A percentile compares a stretch with the other conserved stretches of the same genome.
Conservation (phyloP, 495 filamentous ascomycete species). For the Aspergillus haitiensis region DNA sequence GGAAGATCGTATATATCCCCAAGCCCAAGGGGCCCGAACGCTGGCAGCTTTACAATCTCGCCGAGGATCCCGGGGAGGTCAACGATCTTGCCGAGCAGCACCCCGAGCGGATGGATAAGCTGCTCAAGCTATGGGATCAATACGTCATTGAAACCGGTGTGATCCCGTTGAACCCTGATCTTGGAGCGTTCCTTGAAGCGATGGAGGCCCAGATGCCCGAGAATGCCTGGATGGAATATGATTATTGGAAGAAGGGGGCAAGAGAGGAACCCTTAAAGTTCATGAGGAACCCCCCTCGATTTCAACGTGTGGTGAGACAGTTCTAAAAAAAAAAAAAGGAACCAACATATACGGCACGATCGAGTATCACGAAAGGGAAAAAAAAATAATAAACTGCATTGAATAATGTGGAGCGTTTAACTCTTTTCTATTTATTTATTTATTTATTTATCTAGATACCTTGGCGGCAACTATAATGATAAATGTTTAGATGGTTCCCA, state of each 20-base stretch:
- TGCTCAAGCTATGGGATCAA: constrained; percentile 57
- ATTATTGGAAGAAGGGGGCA: constrained; percentile 66
- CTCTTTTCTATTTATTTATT: too few relatives aligned
- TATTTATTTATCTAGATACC: too few relatives aligned
- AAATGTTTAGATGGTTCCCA: too few relatives aligned
- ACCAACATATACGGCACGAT: too few relatives aligned
- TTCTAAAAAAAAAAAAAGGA: constrained; percentile 36
- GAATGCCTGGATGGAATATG: constrained; percentile 68
- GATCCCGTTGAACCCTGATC: constrained; percentile 44
- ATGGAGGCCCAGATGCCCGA: constrained; percentile 68
- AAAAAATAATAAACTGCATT: too few relatives aligned
- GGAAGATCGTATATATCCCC: constrained; percentile 53
- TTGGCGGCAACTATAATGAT: too few relatives aligned
- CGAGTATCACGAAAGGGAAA: too few relatives aligned
- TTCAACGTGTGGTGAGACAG: constrained; percentile 52
- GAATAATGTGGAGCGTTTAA: too few relatives aligned
- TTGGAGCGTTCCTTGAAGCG: constrained; percentile 51
- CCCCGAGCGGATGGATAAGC: constrained; percentile 52
- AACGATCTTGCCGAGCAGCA: constrained; percentile 58
- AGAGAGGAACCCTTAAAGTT: constrained; percentile 58
- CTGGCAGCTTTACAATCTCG: constrained; percentile 52
- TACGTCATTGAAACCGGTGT: constrained; percentile 63
- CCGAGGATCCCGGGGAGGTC: constrained; percentile 52
- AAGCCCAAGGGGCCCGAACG: constrained; percentile 49
- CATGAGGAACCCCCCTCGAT: constrained; percentile 50